Percentiles rank a stretch among this genome's conserved stretches.
These are phyloP conservation scores for Septoria linicola DNA, from an alignment of 2,329 filamentous ascomycete species.

Conservation along the genomic window DNA sequence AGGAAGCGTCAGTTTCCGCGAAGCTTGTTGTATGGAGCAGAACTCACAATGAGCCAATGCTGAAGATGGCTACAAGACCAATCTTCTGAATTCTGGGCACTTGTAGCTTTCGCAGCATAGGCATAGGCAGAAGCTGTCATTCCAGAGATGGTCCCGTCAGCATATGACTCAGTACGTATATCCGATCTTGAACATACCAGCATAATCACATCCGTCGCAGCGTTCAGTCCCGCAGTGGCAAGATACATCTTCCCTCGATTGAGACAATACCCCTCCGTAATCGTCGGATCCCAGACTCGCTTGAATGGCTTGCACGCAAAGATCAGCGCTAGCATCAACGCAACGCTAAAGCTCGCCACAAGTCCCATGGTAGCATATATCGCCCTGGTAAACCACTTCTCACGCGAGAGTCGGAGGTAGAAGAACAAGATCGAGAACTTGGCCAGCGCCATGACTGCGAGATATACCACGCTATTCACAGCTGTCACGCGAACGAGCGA, in stretches of 20 bases:
- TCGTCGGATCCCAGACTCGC: constrained; percentile 18
- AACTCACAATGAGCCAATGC: constrained; percentile 21
- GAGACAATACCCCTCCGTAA: constrained; percentile 19
- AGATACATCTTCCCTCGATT: constrained; percentile 19
- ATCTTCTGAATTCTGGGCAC: constrained; percentile 11
- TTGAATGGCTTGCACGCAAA: constrained; percentile 23
- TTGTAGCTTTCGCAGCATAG: constrained; percentile 13
- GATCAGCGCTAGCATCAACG: constrained; percentile 11
- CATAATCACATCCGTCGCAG: constrained; percentile 21
- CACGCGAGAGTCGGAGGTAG: constrained; percentile 17
- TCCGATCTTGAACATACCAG: constrained; percentile 10
- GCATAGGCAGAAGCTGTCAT: constrained; percentile 12
- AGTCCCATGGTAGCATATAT: constrained; percentile 17
- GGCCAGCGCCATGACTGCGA: constrained; percentile 18
- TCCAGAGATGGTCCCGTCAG: too few relatives aligned
- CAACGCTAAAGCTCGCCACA: constrained; percentile 13
- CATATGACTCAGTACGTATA: not conserved
- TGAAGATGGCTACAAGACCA: constrained; percentile 18
- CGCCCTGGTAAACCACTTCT: constrained; percentile 19
- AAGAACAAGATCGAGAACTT: constrained; percentile 23
- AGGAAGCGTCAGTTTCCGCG: not conserved
- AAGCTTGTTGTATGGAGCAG: not conserved
- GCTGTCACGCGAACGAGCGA: constrained; percentile 10
- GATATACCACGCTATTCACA: constrained; percentile 12
- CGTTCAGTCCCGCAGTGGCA: constrained; percentile 21